phyloP scores from a whole-genome alignment of 345 rosid species.

The Anacardium occidentale region DNA sequence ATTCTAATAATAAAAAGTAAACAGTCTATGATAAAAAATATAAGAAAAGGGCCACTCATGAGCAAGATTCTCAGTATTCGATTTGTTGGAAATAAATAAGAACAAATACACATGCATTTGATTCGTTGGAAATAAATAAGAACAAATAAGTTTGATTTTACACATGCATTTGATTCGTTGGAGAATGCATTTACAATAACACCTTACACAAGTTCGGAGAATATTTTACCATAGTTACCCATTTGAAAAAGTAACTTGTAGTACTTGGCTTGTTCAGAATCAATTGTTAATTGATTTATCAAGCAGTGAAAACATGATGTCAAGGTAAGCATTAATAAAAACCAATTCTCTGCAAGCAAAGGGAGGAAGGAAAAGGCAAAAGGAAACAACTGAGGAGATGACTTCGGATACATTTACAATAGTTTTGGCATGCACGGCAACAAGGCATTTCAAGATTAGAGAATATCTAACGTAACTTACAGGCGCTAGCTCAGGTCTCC shows the following conservation, averaged over 20 bases:
- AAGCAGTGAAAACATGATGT: neutral
- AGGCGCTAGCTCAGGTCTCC: conserved; percentile 54
- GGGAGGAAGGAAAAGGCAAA: neutral
- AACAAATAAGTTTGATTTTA: too few relatives aligned
- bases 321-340: too few relatives aligned
- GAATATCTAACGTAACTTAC: conserved; percentile 50
- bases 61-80: conserved; percentile 83
- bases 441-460: neutral
- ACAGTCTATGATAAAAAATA: neutral
- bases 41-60: conserved; percentile 47
- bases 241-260: neutral
- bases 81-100: too few relatives aligned
- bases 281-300: neutral
- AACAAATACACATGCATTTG: too few relatives aligned
- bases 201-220: too few relatives aligned
- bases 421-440: neutral
- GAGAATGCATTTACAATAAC: too few relatives aligned
- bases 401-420: neutral
- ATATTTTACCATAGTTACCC: too few relatives aligned
- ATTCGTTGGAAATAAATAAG: too few relatives aligned
- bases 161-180: too few relatives aligned
- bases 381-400: neutral
- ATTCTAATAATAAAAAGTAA: neutral
- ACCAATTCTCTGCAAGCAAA: neutral
- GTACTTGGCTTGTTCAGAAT: neutral